Evolutionary conservation across 2,329 filamentous ascomycete genomes (phyloP).

Genomic region (Pleomassaria siparia): DNA sequence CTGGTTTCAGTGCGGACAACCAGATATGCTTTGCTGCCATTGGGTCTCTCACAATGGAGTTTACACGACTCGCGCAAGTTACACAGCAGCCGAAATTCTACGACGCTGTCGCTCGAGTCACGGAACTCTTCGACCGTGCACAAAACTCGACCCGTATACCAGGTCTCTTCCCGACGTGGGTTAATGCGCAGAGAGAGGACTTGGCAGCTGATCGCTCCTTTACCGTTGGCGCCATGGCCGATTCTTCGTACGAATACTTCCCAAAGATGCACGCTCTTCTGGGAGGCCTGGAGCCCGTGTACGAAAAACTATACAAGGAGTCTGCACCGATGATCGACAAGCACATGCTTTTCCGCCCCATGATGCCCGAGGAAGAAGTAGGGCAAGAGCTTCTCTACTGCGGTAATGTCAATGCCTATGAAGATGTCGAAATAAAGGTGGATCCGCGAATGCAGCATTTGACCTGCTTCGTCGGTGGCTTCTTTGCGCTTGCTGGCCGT

Average conservation of each 20-base stretch:
- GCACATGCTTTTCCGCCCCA: constrained; percentile 53
- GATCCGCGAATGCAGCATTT: constrained; percentile 60
- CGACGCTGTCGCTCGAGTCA: constrained; percentile 39
- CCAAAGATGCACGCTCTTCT: constrained; percentile 40
- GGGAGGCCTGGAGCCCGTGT: constrained; percentile 48
- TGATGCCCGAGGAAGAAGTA: constrained; percentile 28
- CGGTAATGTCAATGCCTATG: constrained; percentile 35
- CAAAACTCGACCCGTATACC: constrained; percentile 38
- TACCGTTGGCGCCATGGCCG: constrained; percentile 41
- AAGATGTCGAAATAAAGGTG: constrained; percentile 18
- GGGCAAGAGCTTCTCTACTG: constrained; percentile 34
- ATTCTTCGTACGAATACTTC: constrained; percentile 44
- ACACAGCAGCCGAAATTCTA: constrained; percentile 41
- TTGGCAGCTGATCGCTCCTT: constrained; percentile 32
- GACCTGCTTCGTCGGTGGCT: constrained; percentile 62
- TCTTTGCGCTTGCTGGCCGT: constrained; percentile 61
- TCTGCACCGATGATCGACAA: constrained; percentile 47
- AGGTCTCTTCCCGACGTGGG: constrained; percentile 42
- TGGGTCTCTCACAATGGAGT: constrained; percentile 48
- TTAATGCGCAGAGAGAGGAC: constrained; percentile 38
- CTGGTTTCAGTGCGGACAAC: constrained; percentile 39
- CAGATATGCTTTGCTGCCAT: constrained; percentile 50
- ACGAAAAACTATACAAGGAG: constrained; percentile 59
- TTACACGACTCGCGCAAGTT: constrained; percentile 41
- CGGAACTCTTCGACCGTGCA: constrained; percentile 28